These are phyloP conservation scores for Trypanosoma congolense DNA, from an alignment of 208 protist species.

Conservation along the genomic window DNA sequence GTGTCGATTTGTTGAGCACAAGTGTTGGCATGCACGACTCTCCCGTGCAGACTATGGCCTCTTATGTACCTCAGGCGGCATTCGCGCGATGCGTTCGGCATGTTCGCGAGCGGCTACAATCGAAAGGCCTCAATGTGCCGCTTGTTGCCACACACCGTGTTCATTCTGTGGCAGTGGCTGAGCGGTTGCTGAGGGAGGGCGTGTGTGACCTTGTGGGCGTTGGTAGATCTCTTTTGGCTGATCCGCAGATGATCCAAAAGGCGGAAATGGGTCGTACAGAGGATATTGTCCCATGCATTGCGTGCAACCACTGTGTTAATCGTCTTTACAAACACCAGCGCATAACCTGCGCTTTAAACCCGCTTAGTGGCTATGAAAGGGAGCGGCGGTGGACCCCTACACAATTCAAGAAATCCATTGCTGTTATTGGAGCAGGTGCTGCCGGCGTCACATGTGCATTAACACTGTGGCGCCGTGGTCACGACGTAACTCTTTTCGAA, in stretches of 20 bases:
- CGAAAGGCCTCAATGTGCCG: slow-evolving; percentile 44
- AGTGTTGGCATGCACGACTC: slow-evolving; percentile 95
- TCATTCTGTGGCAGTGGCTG: slow-evolving; percentile 80
- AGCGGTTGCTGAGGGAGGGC: slow-evolving; percentile 53
- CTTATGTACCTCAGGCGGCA: slow-evolving; percentile 84
- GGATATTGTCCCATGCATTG: slow-evolving; percentile 91
- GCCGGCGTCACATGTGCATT: slow-evolving; percentile 88
- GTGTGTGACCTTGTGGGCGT: slow-evolving; percentile 90
- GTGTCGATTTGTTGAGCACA: slow-evolving; percentile 89
- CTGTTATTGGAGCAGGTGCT: slow-evolving; percentile 89
- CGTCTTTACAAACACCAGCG: slow-evolving; percentile 86
- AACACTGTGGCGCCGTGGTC: slow-evolving; percentile 84
- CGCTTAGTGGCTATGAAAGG: slow-evolving; percentile 84
- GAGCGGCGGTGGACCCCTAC: slow-evolving; percentile 54
- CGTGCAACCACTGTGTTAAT: slow-evolving; percentile 94
- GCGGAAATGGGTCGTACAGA: slow-evolving; percentile 45
- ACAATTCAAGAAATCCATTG: slow-evolving; percentile 62
- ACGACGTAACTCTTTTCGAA: slow-evolving; percentile 91
- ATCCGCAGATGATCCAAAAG: slow-evolving; percentile 87
- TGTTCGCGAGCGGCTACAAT: slow-evolving; percentile 46
- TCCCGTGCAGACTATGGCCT: slow-evolving; percentile 89
- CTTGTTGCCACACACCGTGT: slow-evolving; percentile 90
- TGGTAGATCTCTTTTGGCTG: slow-evolving; percentile 86
- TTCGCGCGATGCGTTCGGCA: slow-evolving; percentile 77
- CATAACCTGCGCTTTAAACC: slow-evolving; percentile 90